Evolutionary conservation across 192 early-diverging fungal genomes (phyloP), one percentile per base, ranked within the genome.

Genomic region (Podila epicladia): DNA sequence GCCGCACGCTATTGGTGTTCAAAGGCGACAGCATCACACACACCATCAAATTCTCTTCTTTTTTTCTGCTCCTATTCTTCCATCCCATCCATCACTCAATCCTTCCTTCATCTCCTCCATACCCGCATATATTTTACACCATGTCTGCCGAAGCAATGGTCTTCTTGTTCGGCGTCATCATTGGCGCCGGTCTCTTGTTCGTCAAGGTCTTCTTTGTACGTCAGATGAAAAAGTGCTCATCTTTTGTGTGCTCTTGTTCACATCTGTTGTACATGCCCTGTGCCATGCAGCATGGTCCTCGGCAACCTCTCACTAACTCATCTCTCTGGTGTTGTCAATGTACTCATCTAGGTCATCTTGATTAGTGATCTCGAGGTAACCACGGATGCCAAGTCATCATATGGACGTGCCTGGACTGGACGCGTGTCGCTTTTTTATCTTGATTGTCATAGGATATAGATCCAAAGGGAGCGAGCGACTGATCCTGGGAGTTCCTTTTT

Each of bases 191-290:
- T 51, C 87, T 99, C 68, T 89, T 99, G 79, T 99, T 99, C 75
- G 90, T 90, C 74, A 96, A 96, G 85, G 97, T 99, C 29, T 99
- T 96, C 82, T 98, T 97, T 87, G 95, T 96, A 89, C 76, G 85
- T 85, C 83, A 74, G 78, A 57, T 73, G 37, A 13, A 11, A 8
- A n/a, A 9, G n/a, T 29, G 31, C 15, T 41, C 26, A 51, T 35
- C 65, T n/a, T 22, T 67, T 31, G 33, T 17, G 51, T 17, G 24
- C 29, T 13, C 13, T 35, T 5, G 20, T 20, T 31, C n/a, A 29
- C 33, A 8, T 19, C 61, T 4, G 19, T 4, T n/a, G 28, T 7
- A 63, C 11, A 26, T n/a, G 11, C n/a, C 4, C 53, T 22, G 6
- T 55, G 22, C 6, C 53, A 11, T 55, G 22, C 53, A n/a, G 24